These are phyloP conservation scores for Sugiyamaella xylanicola DNA, from an alignment of 1,139 yeast genomes.

Conservation along the genomic window DNA sequence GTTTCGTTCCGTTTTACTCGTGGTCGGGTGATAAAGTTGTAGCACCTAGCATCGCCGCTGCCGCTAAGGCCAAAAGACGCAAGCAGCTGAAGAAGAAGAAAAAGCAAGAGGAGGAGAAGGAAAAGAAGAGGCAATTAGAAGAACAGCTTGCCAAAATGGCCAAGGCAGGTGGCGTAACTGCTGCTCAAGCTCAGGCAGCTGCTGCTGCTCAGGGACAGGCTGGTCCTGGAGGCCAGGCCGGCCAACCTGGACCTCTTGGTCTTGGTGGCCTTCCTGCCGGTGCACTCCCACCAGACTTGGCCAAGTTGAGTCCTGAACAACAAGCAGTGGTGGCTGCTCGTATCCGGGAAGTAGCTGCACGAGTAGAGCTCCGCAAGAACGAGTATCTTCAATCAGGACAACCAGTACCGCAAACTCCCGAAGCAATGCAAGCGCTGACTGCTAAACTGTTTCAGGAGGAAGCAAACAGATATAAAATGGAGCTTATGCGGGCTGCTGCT, in stretches of 20 bases:
- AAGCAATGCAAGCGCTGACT: constrained; percentile 18
- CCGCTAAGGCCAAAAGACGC: constrained; percentile 31
- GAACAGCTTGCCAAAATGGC: constrained; percentile 22
- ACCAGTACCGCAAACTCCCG: constrained; percentile 21
- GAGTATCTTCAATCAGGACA: constrained; percentile 23
- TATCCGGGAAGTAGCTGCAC: constrained; percentile 19
- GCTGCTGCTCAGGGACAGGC: constrained; percentile 16
- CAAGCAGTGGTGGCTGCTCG: constrained; percentile 20
- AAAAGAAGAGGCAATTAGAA: constrained; percentile 23
- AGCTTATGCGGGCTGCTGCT: constrained; percentile 15
- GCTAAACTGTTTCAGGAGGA: constrained; percentile 17
- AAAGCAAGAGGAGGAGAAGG: constrained; percentile 20
- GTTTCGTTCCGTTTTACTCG: constrained; percentile 85
- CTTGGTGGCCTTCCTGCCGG: constrained; percentile 16
- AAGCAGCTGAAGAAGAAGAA: constrained; percentile 21
- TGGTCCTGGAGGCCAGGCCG: constrained; percentile 18
- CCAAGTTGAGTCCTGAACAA: constrained; percentile 20
- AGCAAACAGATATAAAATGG: constrained; percentile 8
- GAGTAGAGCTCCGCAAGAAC: constrained; percentile 19
- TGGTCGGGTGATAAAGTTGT: constrained; percentile 61
- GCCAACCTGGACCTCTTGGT: constrained; percentile 14
- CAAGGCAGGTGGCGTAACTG: constrained; percentile 4
- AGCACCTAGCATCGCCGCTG: constrained; percentile 35
- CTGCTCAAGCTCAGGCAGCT: constrained; percentile 10
- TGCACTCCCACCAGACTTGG: constrained; percentile 4